Base-by-base conservation (phyloP, 2,329 filamentous ascomycete species). In the Eurotiales sp. region DNA sequence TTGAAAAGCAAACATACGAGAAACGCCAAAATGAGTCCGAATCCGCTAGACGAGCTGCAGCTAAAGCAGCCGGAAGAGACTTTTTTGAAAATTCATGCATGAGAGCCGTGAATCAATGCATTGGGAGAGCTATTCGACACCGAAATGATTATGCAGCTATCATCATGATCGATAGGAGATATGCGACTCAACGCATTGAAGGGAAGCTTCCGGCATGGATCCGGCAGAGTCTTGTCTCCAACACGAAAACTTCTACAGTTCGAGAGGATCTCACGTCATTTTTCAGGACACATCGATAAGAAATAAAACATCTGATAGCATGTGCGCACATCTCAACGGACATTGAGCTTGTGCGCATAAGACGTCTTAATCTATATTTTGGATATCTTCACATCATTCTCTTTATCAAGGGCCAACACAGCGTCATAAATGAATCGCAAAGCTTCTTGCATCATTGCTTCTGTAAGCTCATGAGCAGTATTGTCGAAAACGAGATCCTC, bases 31-130 rank as follows among this genome's bases (percentile, higher is more conserved):
- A 64, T 14, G 27, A 27, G 7, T 17, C 50, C 14, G 22, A 36
- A 27, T 46, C 41, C 14, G 43, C 56, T 46, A 63, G 62, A 51
- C 66, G 59, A 52, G 63, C 64, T 39, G 64, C 63, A 32, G 72
- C 74, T 7, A 76, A 74, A 43, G 64, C 64, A 15, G 73, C 84
- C 4, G 84, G 86, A 2, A 76, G 86, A 47, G 88, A 92, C 55
- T 95, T 89, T 64, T 95, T 95, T 64, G 90, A 96, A 67, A 97
- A 97, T 65, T 83, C 89, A 0, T 96, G 91, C 67, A 96, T 99
- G 91, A 80, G 93, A 34, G 90, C 91, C 4, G 93, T 99, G 4
- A 99, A 99, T 67, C 93, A 99, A 74, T 93, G 89, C 64, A 91
- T 99, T 59, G 93, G 93, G 1, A 78, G 93, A 53, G 93, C 90